Evolutionary conservation across 139 green algal species (phyloP), one percentile per base, ranked within the genome.

Genomic region (Nannochloris sp.): DNA sequence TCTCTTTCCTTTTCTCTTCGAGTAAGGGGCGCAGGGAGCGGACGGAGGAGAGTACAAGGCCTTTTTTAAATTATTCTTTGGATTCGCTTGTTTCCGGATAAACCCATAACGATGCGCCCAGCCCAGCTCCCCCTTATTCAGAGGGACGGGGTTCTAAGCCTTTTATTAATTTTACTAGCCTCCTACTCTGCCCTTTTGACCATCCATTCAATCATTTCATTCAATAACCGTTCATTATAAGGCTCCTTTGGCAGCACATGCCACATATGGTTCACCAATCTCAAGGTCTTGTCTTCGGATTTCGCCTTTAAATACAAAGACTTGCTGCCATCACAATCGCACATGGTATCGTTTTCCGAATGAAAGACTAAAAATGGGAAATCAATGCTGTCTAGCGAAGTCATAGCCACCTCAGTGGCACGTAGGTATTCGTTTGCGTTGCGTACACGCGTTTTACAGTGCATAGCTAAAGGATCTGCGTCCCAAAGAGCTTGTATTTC

Each of bases 231-330:
- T 39, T 82, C 74, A 54, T 82, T 85, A 46, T 78, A 78, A 10
- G 57, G 34, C 67, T 91, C 84, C 55, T 84, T 81, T 31, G 73
- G 65, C 27, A 92, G 59, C 34, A 88, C 74, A 69, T 92, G 85
- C 85, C 83, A 90, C 64, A 81, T 79, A 32, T 65, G 10, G 29
- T 74, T 74, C 15, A 90, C 54, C 57, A 83, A 38, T 4, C 61
- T 60, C 38, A 91, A 57, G 27, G 65, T 78, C 73, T 90, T 90
- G 77, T 90, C 81, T 3, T 61, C 66, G 15, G 74, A 67, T 64
- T 72, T 35, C 30, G 71, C 61, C 4, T 34, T 39, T 0, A 64
- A 37, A 33, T 74, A 68, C 9, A 89, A 60, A 37, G 37, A 37
- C 39, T 79, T 78, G 8, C 64, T 79, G n/a, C 82, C 80, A 42